Base-by-base conservation (phyloP, 306 rosid species). In the Ceratonia siliqua region DNA sequence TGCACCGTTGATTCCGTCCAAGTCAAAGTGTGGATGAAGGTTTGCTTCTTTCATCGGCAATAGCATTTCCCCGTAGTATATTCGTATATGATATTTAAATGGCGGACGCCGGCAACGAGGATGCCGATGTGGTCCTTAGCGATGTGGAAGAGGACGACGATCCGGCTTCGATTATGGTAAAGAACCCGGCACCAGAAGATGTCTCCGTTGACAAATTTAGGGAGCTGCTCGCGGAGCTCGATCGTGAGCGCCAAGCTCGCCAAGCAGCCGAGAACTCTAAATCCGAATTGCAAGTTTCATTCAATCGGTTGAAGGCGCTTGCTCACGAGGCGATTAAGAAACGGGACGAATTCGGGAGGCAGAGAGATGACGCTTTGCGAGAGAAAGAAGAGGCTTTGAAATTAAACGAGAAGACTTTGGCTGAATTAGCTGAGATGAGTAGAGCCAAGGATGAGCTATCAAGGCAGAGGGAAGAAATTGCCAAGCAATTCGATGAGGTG, bases 141-240 rank as follows among this genome's bases (percentile, higher is more conserved):
- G 99, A 94, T 64, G 96, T 94, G 65, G 99, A 94, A 70, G 92
- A 94, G 67, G 91, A 82, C 21, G 96, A 85, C 14, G 95, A 90
- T 63, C 83, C 92, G 14, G 82, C 36, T 72, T 87, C 93, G 71
- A 76, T 82, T 32, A 36, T 38, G 27, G 57, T 80, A 0, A 76
- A 73, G 35, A 43, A 74, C 66, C 56, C 92, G 13, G 61, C 85
- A 8, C 68, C 83, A 15, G 96, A 87, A 2, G 91, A 94, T 30
- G 73, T 89, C 8, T 90, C 99, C 43, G 76, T 77, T 12, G 97
- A 90, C 61, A 82, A 75, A 63, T 68, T 84, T 61, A 83, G 79
- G 30, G 95, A 94, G 87, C 82, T 90, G 46, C 81, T 87, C 43
- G 85, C 78, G 2, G 97, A 94, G 86, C 93, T 90, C 36, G 99